Base-by-base conservation (phyloP, 2,329 filamentous ascomycete species). In the Huntiella omanensis region DNA sequence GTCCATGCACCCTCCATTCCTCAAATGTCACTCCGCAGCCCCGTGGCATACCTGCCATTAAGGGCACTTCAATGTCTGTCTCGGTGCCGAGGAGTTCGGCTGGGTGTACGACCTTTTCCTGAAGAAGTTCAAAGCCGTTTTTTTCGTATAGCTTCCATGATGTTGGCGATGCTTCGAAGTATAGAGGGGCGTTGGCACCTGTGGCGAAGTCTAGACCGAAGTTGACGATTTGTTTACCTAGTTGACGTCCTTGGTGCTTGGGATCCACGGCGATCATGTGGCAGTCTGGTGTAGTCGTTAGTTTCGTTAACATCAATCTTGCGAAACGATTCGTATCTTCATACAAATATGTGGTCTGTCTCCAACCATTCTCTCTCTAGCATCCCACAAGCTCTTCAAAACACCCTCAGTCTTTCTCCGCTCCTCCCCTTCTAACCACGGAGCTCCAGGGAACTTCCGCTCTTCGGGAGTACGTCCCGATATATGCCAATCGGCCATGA, bases 231-330 rank as follows among this genome's bases (percentile, higher is more conserved):
- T 61, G 53, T 2, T 59, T 58, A 11, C 64, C 66, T 4, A 63
- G 60, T 16, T 64, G 63, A 48, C 58, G 62, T 28, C 64, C 60
- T 50, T 69, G 66, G 50, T 60, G 53, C 40, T 56, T 57, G 7
- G 66, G 66, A 39, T 65, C 59, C 7, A 69, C 61, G 15, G 62
- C 65, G 45, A 68, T 62, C 45, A 66, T 60, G 50, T 67, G 64
- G 35, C 55, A 55, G 51, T 53, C 52, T 54, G 48, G 16, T 28
- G 8, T 28, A 10, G 22, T 28, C 3, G 22, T 28, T 28, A 28
- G 22, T 28, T 8, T 28, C 3, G 13, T 19, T 3, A 12, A 40
- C 17, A 40, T 7, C 10, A 3, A 7, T 7, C 3, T 16, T 8
- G 3, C 3, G 32, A 48, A 50, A 44, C 40, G 38, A 11, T 42